Conservation (phyloP, 179 eudicot species). For the Actinidia chinensis region DNA sequence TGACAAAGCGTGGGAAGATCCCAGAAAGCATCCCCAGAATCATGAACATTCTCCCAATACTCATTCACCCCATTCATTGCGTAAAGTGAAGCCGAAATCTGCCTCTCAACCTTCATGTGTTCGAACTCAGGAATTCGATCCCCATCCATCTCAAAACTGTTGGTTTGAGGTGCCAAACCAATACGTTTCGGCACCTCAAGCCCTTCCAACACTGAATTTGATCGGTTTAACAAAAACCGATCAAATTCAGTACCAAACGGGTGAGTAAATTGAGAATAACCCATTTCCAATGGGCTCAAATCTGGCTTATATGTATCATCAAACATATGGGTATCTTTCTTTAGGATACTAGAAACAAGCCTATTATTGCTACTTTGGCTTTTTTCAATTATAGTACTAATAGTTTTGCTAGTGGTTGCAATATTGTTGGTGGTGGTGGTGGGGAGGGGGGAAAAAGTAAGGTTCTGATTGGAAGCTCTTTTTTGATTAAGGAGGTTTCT, state of each 20-base stretch:
- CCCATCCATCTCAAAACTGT: neutral
- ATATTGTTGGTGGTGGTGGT: neutral
- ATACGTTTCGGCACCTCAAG: neutral
- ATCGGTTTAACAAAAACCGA: constrained; percentile 31
- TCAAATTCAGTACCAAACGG: constrained; percentile 29
- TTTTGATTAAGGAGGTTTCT: constrained; percentile 34
- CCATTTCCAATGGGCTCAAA: constrained; percentile 41
- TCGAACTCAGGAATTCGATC: constrained; percentile 45
- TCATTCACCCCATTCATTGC: constrained; percentile 54
- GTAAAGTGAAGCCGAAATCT: constrained; percentile 55
- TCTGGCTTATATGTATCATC: constrained; percentile 66
- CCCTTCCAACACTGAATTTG: neutral
- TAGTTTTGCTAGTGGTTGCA: neutral
- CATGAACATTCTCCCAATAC: constrained; percentile 54
- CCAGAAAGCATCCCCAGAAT: constrained; percentile 67
- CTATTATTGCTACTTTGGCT: constrained; percentile 6
- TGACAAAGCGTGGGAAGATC: constrained; percentile 77
- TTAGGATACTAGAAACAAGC: neutral
- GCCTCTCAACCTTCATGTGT: constrained; percentile 62
- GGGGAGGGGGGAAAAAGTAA: neutral
- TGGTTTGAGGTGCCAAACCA: neutral
- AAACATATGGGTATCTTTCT: constrained; percentile 27
- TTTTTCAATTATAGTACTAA: too few species aligned
- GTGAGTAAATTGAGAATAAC: constrained; percentile 21
- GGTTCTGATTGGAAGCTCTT: constrained; percentile 25